Base-by-base conservation (phyloP, 129 eudicot genomes). In the Pittosporum tobira region DNA sequence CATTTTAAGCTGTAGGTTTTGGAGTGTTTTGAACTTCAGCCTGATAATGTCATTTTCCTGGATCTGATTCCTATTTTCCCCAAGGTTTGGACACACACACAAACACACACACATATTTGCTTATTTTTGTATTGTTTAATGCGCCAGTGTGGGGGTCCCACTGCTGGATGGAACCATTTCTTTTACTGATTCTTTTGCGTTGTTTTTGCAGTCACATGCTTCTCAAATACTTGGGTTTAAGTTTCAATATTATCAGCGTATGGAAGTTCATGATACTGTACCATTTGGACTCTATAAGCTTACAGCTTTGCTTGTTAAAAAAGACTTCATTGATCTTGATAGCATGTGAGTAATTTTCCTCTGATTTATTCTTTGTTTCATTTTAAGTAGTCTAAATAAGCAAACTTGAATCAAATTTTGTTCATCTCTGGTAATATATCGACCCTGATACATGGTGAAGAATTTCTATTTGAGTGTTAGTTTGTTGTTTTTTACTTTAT, bases 281-380 rank as follows among this genome's bases (percentile, higher is more conserved):
- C 99, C 96, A 21, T 77, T 69, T 59, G 94, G 93, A 60, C 94
- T 93, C 65, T 93, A 84, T 75, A 91, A 87, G 71, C 96, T 93
- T 47, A 72, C 99, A 38, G 99, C 99, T 34, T 73, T 79, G 60
- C 83, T 93, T 76, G 85, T 93, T 54, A 93, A 87, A 68, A 70
- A 81, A 57, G 84, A 79, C 49, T 84, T 81, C 71, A 76, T 93
- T 57, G 96, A 93, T 65, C 77, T 87, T 52, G 99, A 87, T 71
- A 79, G 88, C 82, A 84, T 93, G 99, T 93, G 76, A 83, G 99
- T 81, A n/a, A n/a, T n/a, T n/a, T n/a, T n/a, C n/a, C n/a, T n/a
- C n/a, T n/a, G n/a, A n/a, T n/a, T n/a, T n/a, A n/a, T n/a, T n/a
- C n/a, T n/a, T n/a, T n/a, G n/a, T n/a, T n/a, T n/a, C n/a, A 19